Conservation (phyloP, 1,284 basidiomycete genomes). For the Vanrija humicola region DNA sequence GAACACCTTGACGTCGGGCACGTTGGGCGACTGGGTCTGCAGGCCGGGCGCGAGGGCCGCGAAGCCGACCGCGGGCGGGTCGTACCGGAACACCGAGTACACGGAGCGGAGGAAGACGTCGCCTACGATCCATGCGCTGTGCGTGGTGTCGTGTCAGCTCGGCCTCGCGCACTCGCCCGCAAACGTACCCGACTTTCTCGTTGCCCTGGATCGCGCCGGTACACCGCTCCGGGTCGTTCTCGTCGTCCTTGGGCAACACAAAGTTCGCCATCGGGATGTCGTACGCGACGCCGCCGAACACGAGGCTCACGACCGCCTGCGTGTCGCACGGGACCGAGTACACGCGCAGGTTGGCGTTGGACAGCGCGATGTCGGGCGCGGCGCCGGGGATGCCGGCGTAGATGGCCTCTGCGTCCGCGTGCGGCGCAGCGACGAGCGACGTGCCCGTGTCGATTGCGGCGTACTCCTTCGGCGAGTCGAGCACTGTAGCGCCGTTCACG, state of each 20-base stretch:
- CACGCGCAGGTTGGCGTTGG: background rate
- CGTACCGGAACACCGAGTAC: background rate
- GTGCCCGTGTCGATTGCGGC: slow-evolving; percentile 27
- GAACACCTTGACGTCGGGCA: too few relatives aligned
- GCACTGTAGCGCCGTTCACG: slow-evolving; percentile 1
- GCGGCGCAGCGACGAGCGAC: slow-evolving; percentile 23
- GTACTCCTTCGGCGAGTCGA: too few relatives aligned
- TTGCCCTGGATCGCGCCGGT: too few relatives aligned
- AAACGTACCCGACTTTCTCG: too few relatives aligned
- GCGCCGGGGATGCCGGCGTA: slow-evolving; percentile 22
- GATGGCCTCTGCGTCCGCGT: slow-evolving; percentile 12
- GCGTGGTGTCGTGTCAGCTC: too few relatives aligned
- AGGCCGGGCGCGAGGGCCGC: background rate
- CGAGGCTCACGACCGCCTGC: background rate
- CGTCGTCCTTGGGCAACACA: too few relatives aligned
- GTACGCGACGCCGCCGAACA: background rate
- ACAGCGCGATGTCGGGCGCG: background rate
- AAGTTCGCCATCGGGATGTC: background rate
- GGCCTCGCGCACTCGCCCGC: too few relatives aligned
- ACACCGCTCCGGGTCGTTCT: too few relatives aligned
- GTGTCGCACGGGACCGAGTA: background rate
- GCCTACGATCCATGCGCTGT: background rate
- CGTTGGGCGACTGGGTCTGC: too few relatives aligned
- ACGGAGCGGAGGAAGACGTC: background rate
- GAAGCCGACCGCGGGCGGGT: background rate